These are phyloP conservation scores for Russula ochroleuca DNA, from an alignment of 768 basidiomycete genomes.

Conservation along the genomic window DNA sequence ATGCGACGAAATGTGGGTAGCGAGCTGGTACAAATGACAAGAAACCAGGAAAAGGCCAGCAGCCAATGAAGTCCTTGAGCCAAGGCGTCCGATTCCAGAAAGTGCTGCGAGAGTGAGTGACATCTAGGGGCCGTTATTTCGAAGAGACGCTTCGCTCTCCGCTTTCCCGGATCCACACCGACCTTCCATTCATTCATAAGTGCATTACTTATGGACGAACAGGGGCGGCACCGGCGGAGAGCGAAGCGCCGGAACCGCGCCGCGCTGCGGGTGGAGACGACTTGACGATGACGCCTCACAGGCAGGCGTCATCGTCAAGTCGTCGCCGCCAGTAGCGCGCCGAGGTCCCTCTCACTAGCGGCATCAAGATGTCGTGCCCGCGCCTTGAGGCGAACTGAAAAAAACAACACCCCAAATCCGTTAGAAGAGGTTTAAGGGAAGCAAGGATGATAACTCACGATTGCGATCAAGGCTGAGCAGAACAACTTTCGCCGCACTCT, in stretches of 20 bases:
- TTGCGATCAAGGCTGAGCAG: constrained; percentile 91
- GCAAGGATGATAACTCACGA: constrained; percentile 43
- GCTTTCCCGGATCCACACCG: not conserved
- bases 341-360: constrained; percentile 83
- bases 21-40: not conserved
- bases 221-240: not conserved
- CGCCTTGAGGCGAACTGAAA: constrained; percentile 81
- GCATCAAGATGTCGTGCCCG: constrained; percentile 81
- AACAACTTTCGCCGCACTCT: constrained; percentile 71
- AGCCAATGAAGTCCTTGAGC: not conserved
- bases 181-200: constrained; percentile 8
- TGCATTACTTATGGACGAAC: not conserved
- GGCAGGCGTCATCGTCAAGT: constrained; percentile 26
- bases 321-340: constrained; percentile 51
- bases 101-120: not conserved
- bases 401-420: too few relatives aligned
- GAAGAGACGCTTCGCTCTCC: not conserved
- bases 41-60: not conserved
- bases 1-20: not conserved
- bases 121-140: not conserved
- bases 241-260: not conserved
- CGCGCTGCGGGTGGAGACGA: not conserved
- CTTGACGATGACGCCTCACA: not conserved
- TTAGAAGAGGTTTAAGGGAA: not conserved
- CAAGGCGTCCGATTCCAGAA: not conserved